Evolutionary conservation across 2,329 filamentous ascomycete species (phyloP).

Genomic region (Neoascochyta sp.): DNA sequence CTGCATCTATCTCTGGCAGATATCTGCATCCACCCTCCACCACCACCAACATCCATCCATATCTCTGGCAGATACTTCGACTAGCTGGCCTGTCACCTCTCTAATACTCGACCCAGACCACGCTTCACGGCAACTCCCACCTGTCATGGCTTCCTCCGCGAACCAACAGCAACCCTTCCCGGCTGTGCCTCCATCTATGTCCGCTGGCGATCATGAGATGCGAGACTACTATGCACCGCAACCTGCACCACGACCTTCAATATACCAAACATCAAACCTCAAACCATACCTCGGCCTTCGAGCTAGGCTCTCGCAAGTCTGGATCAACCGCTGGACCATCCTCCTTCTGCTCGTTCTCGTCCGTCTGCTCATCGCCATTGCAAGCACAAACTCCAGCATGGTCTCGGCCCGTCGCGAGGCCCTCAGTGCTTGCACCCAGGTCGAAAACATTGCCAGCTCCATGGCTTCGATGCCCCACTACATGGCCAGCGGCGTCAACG

Average conservation of each 20-base stretch:
- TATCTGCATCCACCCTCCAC: slow-evolving; percentile 11
- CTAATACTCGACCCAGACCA: slow-evolving; percentile 35
- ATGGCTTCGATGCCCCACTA: slow-evolving; percentile 99
- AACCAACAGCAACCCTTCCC: slow-evolving; percentile 54
- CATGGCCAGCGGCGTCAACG: slow-evolving; percentile 82
- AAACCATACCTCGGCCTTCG: slow-evolving; percentile 91
- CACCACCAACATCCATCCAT: slow-evolving; percentile 1
- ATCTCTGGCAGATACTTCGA: slow-evolving; percentile 6
- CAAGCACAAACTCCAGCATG: slow-evolving; percentile 69
- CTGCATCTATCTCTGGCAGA: slow-evolving; percentile 31
- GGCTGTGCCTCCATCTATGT: slow-evolving; percentile 56
- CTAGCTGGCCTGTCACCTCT: no score
- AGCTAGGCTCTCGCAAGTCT: slow-evolving; percentile 87
- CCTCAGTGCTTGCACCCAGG: slow-evolving; percentile 81
- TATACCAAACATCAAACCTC: slow-evolving; percentile 64
- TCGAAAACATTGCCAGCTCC: slow-evolving; percentile 87
- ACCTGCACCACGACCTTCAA: slow-evolving; percentile 54
- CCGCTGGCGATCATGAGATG: slow-evolving; percentile 60
- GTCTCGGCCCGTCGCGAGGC: slow-evolving; percentile 74
- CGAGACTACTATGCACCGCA: slow-evolving; percentile 57
- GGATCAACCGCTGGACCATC: slow-evolving; percentile 97
- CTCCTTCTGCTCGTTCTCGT: slow-evolving; percentile 81
- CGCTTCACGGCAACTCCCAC: slow-evolving; percentile 25
- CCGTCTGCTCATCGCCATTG: slow-evolving; percentile 72
- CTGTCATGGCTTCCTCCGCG: slow-evolving; percentile 48